A percentile compares a stretch with the other conserved stretches of the same genome.
These are phyloP conservation scores for Rickenella mellea DNA, from an alignment of 768 basidiomycete species.

Conservation along the genomic window DNA sequence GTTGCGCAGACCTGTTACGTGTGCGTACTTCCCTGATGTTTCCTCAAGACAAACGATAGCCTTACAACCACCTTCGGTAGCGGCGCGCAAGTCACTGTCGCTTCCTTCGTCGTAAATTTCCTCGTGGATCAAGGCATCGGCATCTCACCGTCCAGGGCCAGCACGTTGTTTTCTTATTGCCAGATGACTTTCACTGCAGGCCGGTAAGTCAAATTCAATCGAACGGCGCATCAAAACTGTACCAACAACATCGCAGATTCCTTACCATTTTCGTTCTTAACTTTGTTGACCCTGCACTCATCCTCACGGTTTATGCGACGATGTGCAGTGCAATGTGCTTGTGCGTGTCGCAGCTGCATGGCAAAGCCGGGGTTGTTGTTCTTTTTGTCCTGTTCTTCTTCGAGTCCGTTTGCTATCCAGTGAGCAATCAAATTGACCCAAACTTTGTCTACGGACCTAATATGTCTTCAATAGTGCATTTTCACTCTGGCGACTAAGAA, in stretches of 20 bases:
- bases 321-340: slow-evolving; percentile 44
- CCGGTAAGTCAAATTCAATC: slow-evolving; percentile 26
- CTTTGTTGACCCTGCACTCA: slow-evolving; percentile 54
- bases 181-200: slow-evolving; percentile 60
- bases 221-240: slow-evolving; percentile 9
- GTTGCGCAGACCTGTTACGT: slow-evolving; percentile 63
- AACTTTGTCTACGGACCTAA: neutral
- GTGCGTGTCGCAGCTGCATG: slow-evolving; percentile 38
- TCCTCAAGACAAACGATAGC: neutral
- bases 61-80: slow-evolving; percentile 15
- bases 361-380: slow-evolving; percentile 47
- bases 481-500: slow-evolving; percentile 61
- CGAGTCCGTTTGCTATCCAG: slow-evolving; percentile 67
- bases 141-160: slow-evolving; percentile 40
- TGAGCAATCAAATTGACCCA: slow-evolving; percentile 18
- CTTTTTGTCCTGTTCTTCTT: slow-evolving; percentile 64
- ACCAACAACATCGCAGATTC: slow-evolving; percentile 33
- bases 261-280: slow-evolving; percentile 51
- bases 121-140: slow-evolving; percentile 54
- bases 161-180: slow-evolving; percentile 61
- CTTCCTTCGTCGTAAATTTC: slow-evolving; percentile 61
- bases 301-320: slow-evolving; percentile 45
- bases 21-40: slow-evolving; percentile 23
- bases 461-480: slow-evolving; percentile 29
- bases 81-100: slow-evolving; percentile 60